Evolutionary conservation across 1,139 yeast genomes (phyloP).

Genomic region (Candida pseudocylindracea): DNA sequence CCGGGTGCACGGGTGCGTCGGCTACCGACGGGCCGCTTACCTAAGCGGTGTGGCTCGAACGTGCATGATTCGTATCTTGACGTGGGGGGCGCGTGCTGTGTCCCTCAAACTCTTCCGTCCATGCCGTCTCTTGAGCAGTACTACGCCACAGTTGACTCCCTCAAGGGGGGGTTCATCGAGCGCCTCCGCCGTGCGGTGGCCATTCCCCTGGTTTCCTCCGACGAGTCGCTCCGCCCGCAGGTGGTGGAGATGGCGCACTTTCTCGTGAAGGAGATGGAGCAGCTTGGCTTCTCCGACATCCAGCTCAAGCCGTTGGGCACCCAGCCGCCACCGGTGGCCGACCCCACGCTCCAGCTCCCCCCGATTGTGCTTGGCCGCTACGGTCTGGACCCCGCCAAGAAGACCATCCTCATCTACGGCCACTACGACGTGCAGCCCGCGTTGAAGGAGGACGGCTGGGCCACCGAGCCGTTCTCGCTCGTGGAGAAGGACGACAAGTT

Average conservation of each 20-base stretch:
- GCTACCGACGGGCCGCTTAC: too few species aligned
- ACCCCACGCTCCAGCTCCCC: conserved; percentile 52
- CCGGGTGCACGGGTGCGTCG: too few species aligned
- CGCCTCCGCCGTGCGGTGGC: conserved; percentile 66
- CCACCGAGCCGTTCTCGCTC: conserved; percentile 70
- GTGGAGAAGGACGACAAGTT: conserved; percentile 34
- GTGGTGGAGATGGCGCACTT: conserved; percentile 79
- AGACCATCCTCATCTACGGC: conserved; percentile 81
- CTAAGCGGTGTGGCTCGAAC: too few species aligned
- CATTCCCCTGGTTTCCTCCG: conserved; percentile 88
- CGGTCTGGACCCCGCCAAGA: conserved; percentile 61
- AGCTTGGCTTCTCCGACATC: conserved; percentile 63
- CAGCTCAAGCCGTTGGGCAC: conserved; percentile 64
- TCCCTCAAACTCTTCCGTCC: too few species aligned
- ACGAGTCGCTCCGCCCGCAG: conserved; percentile 66
- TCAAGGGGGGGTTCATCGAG: conserved; percentile 45
- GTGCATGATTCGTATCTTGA: too few species aligned
- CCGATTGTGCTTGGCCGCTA: conserved; percentile 80
- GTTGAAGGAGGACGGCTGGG: conserved; percentile 80
- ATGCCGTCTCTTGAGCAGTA: conserved; percentile 12
- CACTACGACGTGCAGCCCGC: conserved; percentile 99
- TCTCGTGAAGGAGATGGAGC: conserved; percentile 40
- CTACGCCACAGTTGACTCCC: conserved; percentile 42
- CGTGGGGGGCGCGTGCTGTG: too few species aligned
- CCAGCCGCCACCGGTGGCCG: conserved; percentile 70